These are phyloP conservation scores for Leccinum disarticulatum DNA, from an alignment of 768 basidiomycete genomes.

Conservation along the genomic window DNA sequence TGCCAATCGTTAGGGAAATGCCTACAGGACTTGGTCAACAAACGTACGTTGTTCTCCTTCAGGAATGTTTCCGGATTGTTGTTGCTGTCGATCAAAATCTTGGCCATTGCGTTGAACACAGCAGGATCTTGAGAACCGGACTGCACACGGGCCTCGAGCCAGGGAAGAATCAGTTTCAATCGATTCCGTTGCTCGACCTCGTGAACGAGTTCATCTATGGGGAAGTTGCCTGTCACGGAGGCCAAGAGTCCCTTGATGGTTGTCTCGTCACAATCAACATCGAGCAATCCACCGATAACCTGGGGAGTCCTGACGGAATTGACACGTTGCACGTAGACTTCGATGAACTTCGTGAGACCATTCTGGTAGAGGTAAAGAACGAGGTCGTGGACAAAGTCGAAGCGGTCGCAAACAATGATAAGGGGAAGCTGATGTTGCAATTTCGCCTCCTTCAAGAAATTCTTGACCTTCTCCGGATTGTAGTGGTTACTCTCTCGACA, in stretches of 20 bases:
- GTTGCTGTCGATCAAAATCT: conserved; percentile 98
- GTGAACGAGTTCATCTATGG: conserved; percentile 94
- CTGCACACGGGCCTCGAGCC: conserved; percentile 92
- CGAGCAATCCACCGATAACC: conserved; percentile 93
- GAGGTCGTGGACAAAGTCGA: conserved; percentile 99
- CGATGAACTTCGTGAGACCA: conserved; percentile 93
- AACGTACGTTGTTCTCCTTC: conserved; percentile 94
- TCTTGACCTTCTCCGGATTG: conserved; percentile 99
- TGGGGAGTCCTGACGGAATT: conserved; percentile 97
- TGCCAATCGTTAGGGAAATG: conserved; percentile 12
- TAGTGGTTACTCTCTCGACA: conserved; percentile 96
- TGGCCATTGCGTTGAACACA: conserved; percentile 95
- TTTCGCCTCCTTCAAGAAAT: conserved; percentile 99
- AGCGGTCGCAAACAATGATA: conserved; percentile 99
- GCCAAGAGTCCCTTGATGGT: conserved; percentile 94
- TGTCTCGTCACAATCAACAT: conserved; percentile 96
- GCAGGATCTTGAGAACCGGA: conserved; percentile 93
- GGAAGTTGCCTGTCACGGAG: conserved; percentile 95
- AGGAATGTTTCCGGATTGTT: conserved; percentile 97
- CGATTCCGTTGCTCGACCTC: conserved; percentile 97
- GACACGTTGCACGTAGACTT: conserved; percentile 99
- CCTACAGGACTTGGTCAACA: background rate
- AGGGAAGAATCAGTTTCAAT: conserved; percentile 94
- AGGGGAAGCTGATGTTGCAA: conserved; percentile 94
- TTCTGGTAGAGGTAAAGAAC: conserved; percentile 99